Conservation (phyloP, 2,329 filamentous ascomycete genomes). For the Aspergillus neotritici region DNA sequence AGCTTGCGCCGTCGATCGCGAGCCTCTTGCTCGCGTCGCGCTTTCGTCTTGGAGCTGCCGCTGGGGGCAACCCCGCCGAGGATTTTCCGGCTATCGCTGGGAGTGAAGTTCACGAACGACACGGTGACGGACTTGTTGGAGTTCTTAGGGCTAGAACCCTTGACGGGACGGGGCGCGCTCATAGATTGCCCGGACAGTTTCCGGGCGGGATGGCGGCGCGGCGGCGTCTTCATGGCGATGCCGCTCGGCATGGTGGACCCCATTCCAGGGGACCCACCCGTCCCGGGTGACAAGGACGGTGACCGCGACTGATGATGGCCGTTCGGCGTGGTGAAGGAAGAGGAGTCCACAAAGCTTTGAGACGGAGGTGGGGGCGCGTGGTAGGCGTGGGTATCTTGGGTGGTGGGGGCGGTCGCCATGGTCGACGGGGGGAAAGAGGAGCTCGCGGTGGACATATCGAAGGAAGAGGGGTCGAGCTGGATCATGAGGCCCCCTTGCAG, state of each 20-base stretch:
- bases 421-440: constrained; percentile 23
- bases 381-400: constrained; percentile 15
- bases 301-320: constrained; percentile 28
- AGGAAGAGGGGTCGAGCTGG: constrained; percentile 32
- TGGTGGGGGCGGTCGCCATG: constrained; percentile 15
- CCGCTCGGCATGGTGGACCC: constrained; percentile 21
- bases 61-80: constrained; percentile 87
- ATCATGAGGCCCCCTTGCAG: constrained; percentile 39
- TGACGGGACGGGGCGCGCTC: constrained; percentile 27
- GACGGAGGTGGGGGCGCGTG: constrained; percentile 12
- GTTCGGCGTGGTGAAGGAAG: constrained; percentile 28
- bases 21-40: constrained; percentile 82
- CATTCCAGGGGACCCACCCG: constrained; percentile 27
- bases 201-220: constrained; percentile 36
- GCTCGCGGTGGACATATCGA: constrained; percentile 29
- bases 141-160: constrained; percentile 28
- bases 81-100: constrained; percentile 69
- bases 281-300: constrained; percentile 34
- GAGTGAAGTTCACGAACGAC: constrained; percentile 86
- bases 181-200: constrained; percentile 37
- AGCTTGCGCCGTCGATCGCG: constrained; percentile 60
- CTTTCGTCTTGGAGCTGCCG: constrained; percentile 89
- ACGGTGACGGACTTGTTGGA: constrained; percentile 42
- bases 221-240: constrained; percentile 23
- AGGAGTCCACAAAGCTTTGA: constrained; percentile 23